Base-by-base conservation (phyloP, 768 basidiomycete species). In the Terana coerulea region DNA sequence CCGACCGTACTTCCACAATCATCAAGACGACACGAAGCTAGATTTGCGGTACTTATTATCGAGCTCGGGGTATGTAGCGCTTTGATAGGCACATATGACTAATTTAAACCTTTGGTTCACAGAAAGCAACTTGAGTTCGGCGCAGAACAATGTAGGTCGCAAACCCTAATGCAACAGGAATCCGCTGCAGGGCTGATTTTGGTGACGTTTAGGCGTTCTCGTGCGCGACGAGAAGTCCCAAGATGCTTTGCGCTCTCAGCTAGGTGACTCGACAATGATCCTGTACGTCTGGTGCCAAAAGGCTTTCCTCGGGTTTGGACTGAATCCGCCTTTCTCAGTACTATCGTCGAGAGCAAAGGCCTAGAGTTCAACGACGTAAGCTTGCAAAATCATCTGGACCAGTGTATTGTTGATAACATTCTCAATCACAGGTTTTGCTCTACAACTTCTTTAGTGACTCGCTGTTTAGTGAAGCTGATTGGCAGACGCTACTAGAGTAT, bases 341-440 rank as follows among this genome's bases (percentile, higher is more conserved):
- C 83, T 2, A 53, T 84, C 5, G 79, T 80, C 58, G 80, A 84
- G 37, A 80, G 77, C 71, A 85, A 84, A 65, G 84, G 84, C 0
- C 65, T 84, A 4, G 84, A 85, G 57, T 85, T 84, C 62, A 75
- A 83, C 55, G 83, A 85, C 57, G 83, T 83, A 44, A 37, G 63
- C 21, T 49, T n/a, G 21, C 6, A 36, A 7, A 35, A 44, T 39
- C 24, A 19, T 28, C 45, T 10, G 11, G 19, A 17, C 17, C 31
- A 12, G n/a, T n/a, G n/a, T n/a, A n/a, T 11, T 34, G 33, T n/a
- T 41, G 10, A 41, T 22, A 41, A 9, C 19, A 7, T 14, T 19
- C 3, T 10, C 17, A 31, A 41, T 41, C 21, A 30, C 45, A 45
- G 47, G 47, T 54, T n/a, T 29, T 49, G 2, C 37, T 54, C 2